Evolutionary conservation across 768 basidiomycete species (phyloP).

Genomic region (Boletus vinaceobasis): DNA sequence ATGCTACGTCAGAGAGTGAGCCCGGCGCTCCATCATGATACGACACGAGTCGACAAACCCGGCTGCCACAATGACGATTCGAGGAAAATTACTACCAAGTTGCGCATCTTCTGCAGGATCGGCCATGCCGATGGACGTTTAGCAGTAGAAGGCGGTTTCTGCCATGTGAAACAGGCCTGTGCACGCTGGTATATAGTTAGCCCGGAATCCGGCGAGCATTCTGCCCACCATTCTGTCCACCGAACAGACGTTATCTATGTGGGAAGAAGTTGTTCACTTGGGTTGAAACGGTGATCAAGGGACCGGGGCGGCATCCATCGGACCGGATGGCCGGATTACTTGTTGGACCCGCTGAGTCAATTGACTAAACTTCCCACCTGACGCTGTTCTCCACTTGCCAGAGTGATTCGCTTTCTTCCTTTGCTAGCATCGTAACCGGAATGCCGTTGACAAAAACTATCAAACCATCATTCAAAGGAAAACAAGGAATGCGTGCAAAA

Average conservation of each 20-base stretch:
- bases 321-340: no score
- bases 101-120: background rate
- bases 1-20: background rate
- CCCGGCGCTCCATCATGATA: no score
- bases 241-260: background rate
- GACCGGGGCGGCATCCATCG: no score
- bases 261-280: background rate
- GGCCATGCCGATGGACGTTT: background rate
- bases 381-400: no score
- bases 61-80: background rate
- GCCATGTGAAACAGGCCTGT: background rate
- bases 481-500: constrained; percentile 13
- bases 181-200: constrained; percentile 1
- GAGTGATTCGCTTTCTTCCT: no score
- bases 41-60: background rate
- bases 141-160: background rate
- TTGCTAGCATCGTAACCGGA: background rate
- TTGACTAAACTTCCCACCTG: no score
- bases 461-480: background rate
- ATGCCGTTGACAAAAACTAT: background rate
- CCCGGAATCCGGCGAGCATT: background rate
- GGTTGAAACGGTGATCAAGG: no score
- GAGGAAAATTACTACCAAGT: background rate
- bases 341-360: no score
- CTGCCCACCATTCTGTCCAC: background rate